phyloP scores from a whole-genome alignment of 2,329 filamentous ascomycete genomes.

The Akanthomyces dipterigenus region DNA sequence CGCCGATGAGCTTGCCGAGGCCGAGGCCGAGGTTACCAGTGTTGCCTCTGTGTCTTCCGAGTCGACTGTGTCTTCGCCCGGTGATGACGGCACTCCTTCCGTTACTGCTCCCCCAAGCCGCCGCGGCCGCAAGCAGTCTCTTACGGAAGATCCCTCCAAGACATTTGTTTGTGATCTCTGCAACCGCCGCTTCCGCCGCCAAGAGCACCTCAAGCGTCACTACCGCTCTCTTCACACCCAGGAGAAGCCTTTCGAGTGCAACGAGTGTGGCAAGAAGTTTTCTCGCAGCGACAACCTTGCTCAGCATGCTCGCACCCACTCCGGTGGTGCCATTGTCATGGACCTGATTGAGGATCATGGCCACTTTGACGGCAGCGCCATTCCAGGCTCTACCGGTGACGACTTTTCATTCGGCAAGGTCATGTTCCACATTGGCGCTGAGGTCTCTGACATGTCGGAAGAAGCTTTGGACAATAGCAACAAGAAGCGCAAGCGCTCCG shows the following conservation, averaged over 20 bases:
- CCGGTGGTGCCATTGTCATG: constrained; percentile 84
- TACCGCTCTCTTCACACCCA: constrained; percentile 97
- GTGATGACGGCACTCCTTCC: constrained; percentile 36
- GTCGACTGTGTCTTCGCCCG: constrained; percentile 32
- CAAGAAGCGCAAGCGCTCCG: constrained; percentile 68
- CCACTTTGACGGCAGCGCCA: constrained; percentile 37
- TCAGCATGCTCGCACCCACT: constrained; percentile 92
- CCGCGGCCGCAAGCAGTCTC: constrained; percentile 93
- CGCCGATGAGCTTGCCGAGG: constrained; percentile 26
- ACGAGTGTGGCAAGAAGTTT: constrained; percentile 98
- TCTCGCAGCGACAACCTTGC: constrained; percentile 95
- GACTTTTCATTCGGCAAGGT: constrained; percentile 68
- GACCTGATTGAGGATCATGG: constrained; percentile 72
- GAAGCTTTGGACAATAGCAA: constrained; percentile 42
- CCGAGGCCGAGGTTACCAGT: constrained; percentile 30
- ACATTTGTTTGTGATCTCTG: constrained; percentile 96
- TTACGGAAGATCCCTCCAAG: constrained; percentile 97
- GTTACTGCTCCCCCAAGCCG: constrained; percentile 64
- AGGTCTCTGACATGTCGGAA: constrained; percentile 57
- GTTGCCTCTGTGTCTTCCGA: constrained; percentile 32
- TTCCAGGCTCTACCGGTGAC: constrained; percentile 41
- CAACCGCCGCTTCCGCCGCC: constrained; percentile 93
- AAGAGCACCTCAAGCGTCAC: constrained; percentile 98
- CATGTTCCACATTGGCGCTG: constrained; percentile 73
- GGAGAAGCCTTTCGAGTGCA: constrained; percentile 97